A percentile compares a stretch with the other conserved stretches of the same genome.
phyloP scores from a whole-genome alignment of 164 flowering plant genomes.

The Cinnamomum chago region DNA sequence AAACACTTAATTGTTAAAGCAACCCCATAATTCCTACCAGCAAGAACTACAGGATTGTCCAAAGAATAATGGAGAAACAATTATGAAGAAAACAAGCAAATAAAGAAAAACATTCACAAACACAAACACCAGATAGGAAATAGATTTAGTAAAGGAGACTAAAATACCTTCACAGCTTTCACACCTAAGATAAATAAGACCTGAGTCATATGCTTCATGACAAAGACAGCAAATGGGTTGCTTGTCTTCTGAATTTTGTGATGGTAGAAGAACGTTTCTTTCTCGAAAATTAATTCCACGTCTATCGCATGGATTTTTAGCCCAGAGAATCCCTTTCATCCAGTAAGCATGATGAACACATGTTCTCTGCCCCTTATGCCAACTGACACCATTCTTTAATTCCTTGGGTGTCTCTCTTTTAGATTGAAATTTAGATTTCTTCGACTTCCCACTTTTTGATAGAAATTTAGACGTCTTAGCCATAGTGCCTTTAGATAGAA shows the following conservation, averaged over 20 bases:
- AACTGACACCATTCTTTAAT: slow-evolving; percentile 26
- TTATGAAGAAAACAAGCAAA: neutral
- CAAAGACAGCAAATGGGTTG: slow-evolving; percentile 69
- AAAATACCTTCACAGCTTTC: slow-evolving; percentile 72
- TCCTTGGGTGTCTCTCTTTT: slow-evolving; percentile 26
- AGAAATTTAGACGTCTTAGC: slow-evolving; percentile 21
- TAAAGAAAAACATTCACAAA: no score
- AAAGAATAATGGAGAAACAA: neutral
- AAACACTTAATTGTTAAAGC: neutral
- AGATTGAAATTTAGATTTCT: slow-evolving; percentile 16
- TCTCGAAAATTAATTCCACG: slow-evolving; percentile 44
- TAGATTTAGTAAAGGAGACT: neutral
- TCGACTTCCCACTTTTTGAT: neutral
- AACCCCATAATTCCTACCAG: neutral
- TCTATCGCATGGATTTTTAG: slow-evolving; percentile 64
- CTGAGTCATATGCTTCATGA: slow-evolving; percentile 33
- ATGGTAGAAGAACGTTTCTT: slow-evolving; percentile 36
- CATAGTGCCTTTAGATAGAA: slow-evolving; percentile 25
- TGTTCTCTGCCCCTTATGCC: slow-evolving; percentile 52
- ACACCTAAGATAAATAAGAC: slow-evolving; percentile 51
- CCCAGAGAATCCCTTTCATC: slow-evolving; percentile 70
- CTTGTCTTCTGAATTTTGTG: slow-evolving; percentile 18
- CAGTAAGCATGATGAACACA: slow-evolving; percentile 50
- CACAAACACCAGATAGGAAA: neutral
- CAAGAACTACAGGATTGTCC: neutral